phyloP scores from a whole-genome alignment of 2,329 filamentous ascomycete genomes.

The Fusarium redolens region DNA sequence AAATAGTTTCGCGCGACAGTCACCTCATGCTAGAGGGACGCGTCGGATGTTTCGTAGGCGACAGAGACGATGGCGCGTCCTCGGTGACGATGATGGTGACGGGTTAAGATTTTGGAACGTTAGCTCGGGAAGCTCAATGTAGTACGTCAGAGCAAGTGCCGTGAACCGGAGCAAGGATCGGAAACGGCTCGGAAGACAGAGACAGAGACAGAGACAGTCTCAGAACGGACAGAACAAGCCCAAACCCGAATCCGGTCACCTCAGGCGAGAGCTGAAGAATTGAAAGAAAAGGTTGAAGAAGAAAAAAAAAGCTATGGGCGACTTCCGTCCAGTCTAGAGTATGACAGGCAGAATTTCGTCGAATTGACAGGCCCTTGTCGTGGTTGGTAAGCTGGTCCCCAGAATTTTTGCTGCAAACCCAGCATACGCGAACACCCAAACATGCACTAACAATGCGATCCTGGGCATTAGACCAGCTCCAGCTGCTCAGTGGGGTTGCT shows the following conservation, averaged over 20 bases:
- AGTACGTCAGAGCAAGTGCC: slow-evolving; percentile 26
- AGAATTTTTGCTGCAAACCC: slow-evolving; percentile 25
- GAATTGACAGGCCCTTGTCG: slow-evolving; percentile 24
- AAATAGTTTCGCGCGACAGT: slow-evolving; percentile 60
- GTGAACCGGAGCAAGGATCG: slow-evolving; percentile 15
- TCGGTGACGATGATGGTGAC: slow-evolving; percentile 2
- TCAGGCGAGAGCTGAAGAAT: slow-evolving; percentile 3
- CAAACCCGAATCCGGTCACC: slow-evolving; percentile 22
- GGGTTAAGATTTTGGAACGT: slow-evolving; percentile 14
- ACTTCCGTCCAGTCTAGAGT: slow-evolving; percentile 22
- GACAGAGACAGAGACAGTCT: slow-evolving; percentile 10
- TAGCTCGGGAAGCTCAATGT: slow-evolving; percentile 32
- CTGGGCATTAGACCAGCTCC: background rate
- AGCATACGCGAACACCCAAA: slow-evolving; percentile 19
- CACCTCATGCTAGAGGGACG: slow-evolving; percentile 47
- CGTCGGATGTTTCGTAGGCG: background rate
- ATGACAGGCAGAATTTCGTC: slow-evolving; percentile 34
- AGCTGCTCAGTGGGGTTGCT: slow-evolving; percentile 21
- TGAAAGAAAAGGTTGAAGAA: background rate
- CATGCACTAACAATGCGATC: slow-evolving; percentile 18
- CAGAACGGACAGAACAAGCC: background rate
- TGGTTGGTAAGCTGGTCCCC: slow-evolving; percentile 39
- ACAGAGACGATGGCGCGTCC: slow-evolving; percentile 30
- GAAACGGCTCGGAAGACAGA: slow-evolving; percentile 10
- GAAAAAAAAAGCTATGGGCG: slow-evolving; percentile 10